A percentile compares a stretch with the other conserved stretches of the same genome.
Conservation (phyloP, 225 moss, liverwort and hornwort genomes). For the Straminergon stramineum region DNA sequence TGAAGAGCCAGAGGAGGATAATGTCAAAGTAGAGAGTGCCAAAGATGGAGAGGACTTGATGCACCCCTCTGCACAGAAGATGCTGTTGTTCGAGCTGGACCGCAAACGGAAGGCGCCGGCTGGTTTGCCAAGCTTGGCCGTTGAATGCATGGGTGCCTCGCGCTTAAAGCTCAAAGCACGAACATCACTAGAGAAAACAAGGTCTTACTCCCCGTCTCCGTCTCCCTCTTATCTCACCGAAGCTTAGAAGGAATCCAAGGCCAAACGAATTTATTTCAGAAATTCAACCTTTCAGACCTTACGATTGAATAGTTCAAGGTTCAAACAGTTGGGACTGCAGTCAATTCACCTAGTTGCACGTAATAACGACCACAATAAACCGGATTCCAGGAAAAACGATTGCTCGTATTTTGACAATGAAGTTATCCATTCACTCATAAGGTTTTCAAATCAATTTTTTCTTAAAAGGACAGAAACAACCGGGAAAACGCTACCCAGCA, state of each 20-base stretch:
- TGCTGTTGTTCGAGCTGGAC: slow-evolving; percentile 44
- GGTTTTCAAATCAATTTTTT: background rate
- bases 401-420: background rate
- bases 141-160: slow-evolving; percentile 25
- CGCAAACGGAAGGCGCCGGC: slow-evolving; percentile 47
- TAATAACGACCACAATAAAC: background rate
- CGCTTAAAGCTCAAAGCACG: slow-evolving; percentile 28
- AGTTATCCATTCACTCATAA: background rate
- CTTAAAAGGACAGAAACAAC: background rate
- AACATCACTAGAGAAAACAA: slow-evolving; percentile 13
- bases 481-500: background rate
- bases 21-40: background rate
- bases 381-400: background rate
- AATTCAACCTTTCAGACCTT: background rate
- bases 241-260: background rate
- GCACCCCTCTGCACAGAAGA: slow-evolving; percentile 33
- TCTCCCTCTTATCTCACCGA: background rate
- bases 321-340: background rate
- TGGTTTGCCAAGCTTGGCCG: slow-evolving; percentile 41
- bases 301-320: background rate
- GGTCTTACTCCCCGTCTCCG: slow-evolving; percentile 13
- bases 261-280: background rate
- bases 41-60: slow-evolving; percentile 3
- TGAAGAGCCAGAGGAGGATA: background rate
- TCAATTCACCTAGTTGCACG: background rate